Percentiles rank a stretch among this genome's conserved stretches.
phyloP scores from a whole-genome alignment of 1,284 basidiomycete species.

The Austroboletus novae-zelandiae region DNA sequence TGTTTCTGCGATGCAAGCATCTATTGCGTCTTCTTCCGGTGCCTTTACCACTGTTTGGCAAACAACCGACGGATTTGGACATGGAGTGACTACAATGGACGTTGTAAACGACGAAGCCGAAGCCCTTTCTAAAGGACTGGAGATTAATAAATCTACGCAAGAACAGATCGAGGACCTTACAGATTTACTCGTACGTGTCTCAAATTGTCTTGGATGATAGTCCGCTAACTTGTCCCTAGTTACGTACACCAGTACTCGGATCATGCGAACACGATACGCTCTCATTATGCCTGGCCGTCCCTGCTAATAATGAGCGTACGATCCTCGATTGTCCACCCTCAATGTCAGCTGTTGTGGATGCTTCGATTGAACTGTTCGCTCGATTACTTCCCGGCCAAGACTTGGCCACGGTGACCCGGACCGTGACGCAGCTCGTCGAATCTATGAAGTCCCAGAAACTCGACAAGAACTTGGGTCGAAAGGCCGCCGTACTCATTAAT shows the following conservation, averaged over 20 bases:
- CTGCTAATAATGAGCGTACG: constrained; percentile 42
- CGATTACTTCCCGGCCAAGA: constrained; percentile 81
- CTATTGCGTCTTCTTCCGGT: constrained; percentile 86
- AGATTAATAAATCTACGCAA: constrained; percentile 31
- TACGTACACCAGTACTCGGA: constrained; percentile 77
- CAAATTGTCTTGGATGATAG: constrained; percentile 3
- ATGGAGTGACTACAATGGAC: constrained; percentile 82
- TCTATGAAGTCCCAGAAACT: constrained; percentile 74
- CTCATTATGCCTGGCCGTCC: constrained; percentile 60
- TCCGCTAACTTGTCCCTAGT: constrained; percentile 41
- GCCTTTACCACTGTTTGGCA: constrained; percentile 88
- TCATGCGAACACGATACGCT: constrained; percentile 88
- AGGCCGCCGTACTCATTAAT: constrained; percentile 85
- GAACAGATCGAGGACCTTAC: constrained; percentile 72
- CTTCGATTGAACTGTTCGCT: constrained; percentile 85
- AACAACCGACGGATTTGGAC: constrained; percentile 85
- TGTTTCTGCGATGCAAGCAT: constrained; percentile 82
- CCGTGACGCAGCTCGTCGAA: constrained; percentile 71
- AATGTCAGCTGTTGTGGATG: constrained; percentile 84
- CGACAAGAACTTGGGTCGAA: constrained; percentile 88
- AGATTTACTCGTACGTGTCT: constrained; percentile 66
- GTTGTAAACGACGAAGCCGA: constrained; percentile 43
- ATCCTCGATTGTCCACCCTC: constrained; percentile 71
- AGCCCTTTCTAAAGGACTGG: constrained; percentile 27
- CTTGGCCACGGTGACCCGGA: constrained; percentile 61